These are phyloP conservation scores for Canavalia gladiata DNA, from an alignment of 306 rosid genomes.

Conservation along the genomic window DNA sequence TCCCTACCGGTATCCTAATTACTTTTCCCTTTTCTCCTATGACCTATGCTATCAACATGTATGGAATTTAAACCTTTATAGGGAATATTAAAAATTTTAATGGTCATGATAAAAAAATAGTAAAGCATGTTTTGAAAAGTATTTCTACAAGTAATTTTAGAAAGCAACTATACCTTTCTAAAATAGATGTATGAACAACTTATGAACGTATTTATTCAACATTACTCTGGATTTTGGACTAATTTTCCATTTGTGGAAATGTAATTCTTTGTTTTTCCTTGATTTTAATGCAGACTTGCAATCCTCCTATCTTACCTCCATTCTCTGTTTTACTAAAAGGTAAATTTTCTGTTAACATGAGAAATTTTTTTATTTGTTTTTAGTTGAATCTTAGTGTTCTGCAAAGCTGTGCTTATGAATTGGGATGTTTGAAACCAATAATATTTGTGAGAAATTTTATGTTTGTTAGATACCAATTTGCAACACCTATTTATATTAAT, in stretches of 20 bases:
- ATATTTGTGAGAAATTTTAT: not conserved
- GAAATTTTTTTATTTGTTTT: not conserved
- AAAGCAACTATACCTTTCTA: constrained; percentile 16
- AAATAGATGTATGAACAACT: not conserved
- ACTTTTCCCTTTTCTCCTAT: not conserved
- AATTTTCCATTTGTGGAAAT: not conserved
- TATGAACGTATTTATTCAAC: constrained; percentile 3
- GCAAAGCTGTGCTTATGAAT: constrained; percentile 20
- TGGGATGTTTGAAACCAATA: not conserved
- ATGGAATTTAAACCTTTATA: not conserved
- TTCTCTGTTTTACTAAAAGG: constrained; percentile 57
- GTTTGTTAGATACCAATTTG: constrained; percentile 14
- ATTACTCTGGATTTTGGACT: constrained; percentile 11
- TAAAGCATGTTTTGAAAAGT: not conserved
- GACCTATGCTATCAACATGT: not conserved
- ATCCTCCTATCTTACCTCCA: constrained; percentile 66
- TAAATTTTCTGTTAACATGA: constrained; percentile 31
- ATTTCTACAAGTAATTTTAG: not conserved
- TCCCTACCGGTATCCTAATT: not conserved
- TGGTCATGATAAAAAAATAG: not conserved
- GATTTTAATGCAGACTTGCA: constrained; percentile 54
- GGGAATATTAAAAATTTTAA: not conserved
- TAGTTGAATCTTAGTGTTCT: constrained; percentile 12
- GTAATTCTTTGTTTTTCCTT: constrained; percentile 26
- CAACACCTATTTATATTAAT: not conserved